A percentile compares a stretch with the other conserved stretches of the same genome.
Conservation (phyloP, 2,329 filamentous ascomycete species). For the Aspergillus sergii region DNA sequence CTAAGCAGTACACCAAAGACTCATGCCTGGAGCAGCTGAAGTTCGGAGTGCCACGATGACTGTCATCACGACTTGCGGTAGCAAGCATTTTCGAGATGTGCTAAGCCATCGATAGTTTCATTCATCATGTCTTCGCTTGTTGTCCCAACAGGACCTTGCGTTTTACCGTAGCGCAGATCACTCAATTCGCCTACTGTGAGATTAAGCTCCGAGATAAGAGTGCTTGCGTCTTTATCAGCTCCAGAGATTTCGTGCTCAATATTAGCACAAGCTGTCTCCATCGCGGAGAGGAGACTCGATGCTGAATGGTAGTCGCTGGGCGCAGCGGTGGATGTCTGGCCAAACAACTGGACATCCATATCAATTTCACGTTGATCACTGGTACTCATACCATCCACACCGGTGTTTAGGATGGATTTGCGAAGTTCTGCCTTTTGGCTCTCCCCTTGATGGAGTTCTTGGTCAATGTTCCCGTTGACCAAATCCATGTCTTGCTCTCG, state of each 20-base stretch:
- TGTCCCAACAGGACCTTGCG: constrained; percentile 54
- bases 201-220: constrained; percentile 63
- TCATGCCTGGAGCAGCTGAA: background rate
- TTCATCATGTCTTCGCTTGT: constrained; percentile 62
- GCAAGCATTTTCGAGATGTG: constrained; percentile 66
- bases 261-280: constrained; percentile 67
- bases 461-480: constrained; percentile 59
- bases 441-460: constrained; percentile 39
- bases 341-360: constrained; percentile 63
- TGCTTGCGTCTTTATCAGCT: constrained; percentile 66
- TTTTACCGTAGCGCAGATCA: constrained; percentile 78
- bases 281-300: constrained; percentile 65
- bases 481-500: constrained; percentile 69
- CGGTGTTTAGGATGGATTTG: constrained; percentile 33
- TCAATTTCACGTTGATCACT: constrained; percentile 43
- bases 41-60: too few relatives aligned
- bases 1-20: background rate
- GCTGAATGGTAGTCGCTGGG: constrained; percentile 61
- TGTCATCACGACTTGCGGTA: constrained; percentile 32
- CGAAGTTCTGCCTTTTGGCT: constrained; percentile 42
- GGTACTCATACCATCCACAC: constrained; percentile 35
- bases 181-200: constrained; percentile 73
- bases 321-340: constrained; percentile 41
- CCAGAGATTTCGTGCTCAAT: constrained; percentile 69
- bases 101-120: constrained; percentile 69